Evolutionary conservation across 306 rosid genomes (phyloP).

Genomic region (Glycine latifolia): DNA sequence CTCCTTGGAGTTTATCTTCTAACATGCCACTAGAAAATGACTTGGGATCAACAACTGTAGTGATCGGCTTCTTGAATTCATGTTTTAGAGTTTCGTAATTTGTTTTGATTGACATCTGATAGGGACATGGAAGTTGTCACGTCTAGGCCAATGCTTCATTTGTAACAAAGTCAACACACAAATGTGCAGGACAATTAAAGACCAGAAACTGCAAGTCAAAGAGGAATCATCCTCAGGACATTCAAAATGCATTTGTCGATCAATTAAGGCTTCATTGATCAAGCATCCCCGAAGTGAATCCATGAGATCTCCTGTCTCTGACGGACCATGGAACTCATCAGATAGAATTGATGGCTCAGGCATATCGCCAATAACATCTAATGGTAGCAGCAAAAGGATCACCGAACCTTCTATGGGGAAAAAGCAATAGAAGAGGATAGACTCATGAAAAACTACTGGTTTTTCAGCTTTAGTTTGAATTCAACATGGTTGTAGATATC

Average conservation of each 20-base stretch:
- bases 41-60: not conserved
- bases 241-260: conserved; percentile 83
- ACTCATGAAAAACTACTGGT: conserved; percentile 51
- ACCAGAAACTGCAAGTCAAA: conserved; percentile 60
- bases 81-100: conserved; percentile 30
- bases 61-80: conserved; percentile 1
- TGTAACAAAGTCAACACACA: conserved; percentile 24
- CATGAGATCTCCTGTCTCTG: conserved; percentile 82
- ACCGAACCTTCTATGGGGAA: conserved; percentile 59
- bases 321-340: conserved; percentile 76
- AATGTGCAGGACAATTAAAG: conserved; percentile 71
- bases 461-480: conserved; percentile 56
- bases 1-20: not conserved
- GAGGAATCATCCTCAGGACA: conserved; percentile 77
- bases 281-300: conserved; percentile 79
- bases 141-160: conserved; percentile 25
- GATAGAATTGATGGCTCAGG: conserved; percentile 66
- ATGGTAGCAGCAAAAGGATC: conserved; percentile 71
- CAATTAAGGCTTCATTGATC: conserved; percentile 81
- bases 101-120: conserved; percentile 35
- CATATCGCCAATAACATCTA: conserved; percentile 59
- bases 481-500: conserved; percentile 54
- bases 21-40: not conserved
- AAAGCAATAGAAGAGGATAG: conserved; percentile 68
- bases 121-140: conserved; percentile 18